Conservation (phyloP, 176 grass and related monocot species). For the Oryza glumipatula region DNA sequence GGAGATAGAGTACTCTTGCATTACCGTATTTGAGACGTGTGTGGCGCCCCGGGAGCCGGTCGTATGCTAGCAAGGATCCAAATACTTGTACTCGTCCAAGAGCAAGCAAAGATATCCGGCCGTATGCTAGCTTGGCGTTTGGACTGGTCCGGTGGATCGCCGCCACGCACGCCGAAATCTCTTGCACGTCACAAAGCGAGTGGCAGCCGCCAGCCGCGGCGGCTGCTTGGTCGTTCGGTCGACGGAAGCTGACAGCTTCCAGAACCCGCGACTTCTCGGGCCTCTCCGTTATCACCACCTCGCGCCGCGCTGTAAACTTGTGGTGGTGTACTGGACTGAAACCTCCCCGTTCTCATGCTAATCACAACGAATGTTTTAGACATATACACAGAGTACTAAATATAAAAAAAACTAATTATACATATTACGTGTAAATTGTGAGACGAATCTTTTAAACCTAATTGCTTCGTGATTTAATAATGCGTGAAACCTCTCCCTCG, state of each 20-base stretch:
- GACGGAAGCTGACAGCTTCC: neutral
- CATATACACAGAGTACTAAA: no score
- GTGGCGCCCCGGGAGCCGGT: no score
- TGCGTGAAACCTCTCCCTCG: neutral
- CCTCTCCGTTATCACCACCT: neutral
- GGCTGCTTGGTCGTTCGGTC: no score
- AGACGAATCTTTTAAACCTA: no score
- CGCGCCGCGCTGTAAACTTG: neutral
- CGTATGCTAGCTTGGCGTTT: neutral
- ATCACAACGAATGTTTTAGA: no score
- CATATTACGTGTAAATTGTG: fast-evolving
- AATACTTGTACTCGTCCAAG: no score
- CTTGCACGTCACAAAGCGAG: neutral
- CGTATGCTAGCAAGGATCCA: no score
- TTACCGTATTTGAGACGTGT: no score
- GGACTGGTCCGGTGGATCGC: neutral
- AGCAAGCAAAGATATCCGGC: neutral
- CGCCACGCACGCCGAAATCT: no score
- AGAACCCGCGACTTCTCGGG: neutral
- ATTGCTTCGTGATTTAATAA: no score
- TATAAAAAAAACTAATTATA: no score
- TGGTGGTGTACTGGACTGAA: neutral
- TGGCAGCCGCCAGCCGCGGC: neutral
- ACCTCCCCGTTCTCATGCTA: neutral
- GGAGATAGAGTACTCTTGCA: no score